Conservation (phyloP, 148 eudicot genomes). For the Silene conica region DNA sequence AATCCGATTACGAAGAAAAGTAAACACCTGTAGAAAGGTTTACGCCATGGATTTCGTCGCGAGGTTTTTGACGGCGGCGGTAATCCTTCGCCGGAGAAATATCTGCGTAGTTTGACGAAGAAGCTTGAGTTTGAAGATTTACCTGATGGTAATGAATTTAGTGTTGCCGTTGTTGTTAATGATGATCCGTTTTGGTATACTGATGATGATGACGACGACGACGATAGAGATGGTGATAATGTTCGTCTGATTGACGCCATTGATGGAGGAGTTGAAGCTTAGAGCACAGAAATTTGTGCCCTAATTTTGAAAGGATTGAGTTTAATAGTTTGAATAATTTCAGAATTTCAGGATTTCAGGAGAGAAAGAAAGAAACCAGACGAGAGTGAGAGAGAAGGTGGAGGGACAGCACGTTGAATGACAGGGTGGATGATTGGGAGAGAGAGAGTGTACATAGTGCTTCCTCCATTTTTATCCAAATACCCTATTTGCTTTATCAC, state of each 20-base stretch:
- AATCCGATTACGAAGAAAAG: conserved; percentile 62
- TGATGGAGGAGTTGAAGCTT: not conserved
- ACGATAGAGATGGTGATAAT: conserved; percentile 38
- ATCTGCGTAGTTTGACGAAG: conserved; percentile 26
- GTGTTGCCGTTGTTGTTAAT: conserved; percentile 30
- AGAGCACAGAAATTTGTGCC: not conserved
- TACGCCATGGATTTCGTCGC: conserved; percentile 39
- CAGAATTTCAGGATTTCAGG: too few relatives aligned
- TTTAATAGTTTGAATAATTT: too few relatives aligned
- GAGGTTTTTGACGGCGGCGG: conserved; percentile 23
- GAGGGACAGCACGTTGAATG: not conserved
- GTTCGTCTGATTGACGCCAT: conserved; percentile 94
- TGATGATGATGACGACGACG: not conserved
- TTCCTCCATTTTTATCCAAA: too few relatives aligned
- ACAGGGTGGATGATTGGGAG: too few relatives aligned
- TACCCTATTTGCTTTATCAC: too few relatives aligned
- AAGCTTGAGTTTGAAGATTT: conserved; percentile 38
- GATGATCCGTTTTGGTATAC: conserved; percentile 48
- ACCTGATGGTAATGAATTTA: conserved; percentile 39
- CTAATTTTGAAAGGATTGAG: not conserved
- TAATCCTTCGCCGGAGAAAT: conserved; percentile 25
- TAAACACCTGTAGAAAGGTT: conserved; percentile 49
- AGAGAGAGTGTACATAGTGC: too few relatives aligned
- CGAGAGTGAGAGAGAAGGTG: not conserved
- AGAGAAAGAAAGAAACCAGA: not conserved